A percentile compares a stretch with the other conserved stretches of the same genome.
These are phyloP conservation scores for Marchantia polymorpha DNA, from an alignment of 225 moss, liverwort and hornwort species.

Conservation along the genomic window DNA sequence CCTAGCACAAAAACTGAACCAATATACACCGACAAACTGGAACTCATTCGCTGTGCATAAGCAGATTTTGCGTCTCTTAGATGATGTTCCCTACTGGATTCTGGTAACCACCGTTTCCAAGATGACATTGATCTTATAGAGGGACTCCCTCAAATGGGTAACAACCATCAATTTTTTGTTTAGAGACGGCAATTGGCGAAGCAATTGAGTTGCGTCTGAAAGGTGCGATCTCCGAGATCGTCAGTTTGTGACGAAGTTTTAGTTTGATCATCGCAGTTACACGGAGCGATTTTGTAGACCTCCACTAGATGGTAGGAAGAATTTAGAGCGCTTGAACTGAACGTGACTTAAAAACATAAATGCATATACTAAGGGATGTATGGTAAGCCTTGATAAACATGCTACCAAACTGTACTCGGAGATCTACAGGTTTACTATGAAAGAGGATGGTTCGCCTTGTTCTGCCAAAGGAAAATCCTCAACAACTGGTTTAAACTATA, in stretches of 20 bases:
- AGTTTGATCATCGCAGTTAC: not conserved
- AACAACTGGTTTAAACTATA: not conserved
- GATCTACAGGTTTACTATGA: not conserved
- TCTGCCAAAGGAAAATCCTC: not conserved
- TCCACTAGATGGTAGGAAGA: not conserved
- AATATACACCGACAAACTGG: not conserved
- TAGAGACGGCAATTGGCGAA: not conserved
- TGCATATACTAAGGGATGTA: not conserved
- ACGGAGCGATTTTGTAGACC: not conserved
- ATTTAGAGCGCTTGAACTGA: not conserved
- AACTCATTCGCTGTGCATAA: not conserved
- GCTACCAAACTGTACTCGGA: not conserved
- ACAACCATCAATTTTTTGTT: too few relatives aligned
- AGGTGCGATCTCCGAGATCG: too few relatives aligned
- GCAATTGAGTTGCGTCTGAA: not conserved
- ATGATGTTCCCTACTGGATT: too few relatives aligned
- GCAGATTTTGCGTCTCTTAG: too few relatives aligned
- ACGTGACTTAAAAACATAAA: not conserved
- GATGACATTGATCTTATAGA: not conserved
- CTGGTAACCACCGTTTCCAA: not conserved
- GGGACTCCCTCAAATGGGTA: not conserved
- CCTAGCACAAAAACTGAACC: not conserved
- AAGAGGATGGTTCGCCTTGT: not conserved
- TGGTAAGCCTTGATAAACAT: not conserved
- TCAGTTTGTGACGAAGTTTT: not conserved